Percentiles rank a stretch among this genome's conserved stretches.
Evolutionary conservation across 176 grass and related monocot genomes (phyloP).

Genomic region (Eleusine coracana): DNA sequence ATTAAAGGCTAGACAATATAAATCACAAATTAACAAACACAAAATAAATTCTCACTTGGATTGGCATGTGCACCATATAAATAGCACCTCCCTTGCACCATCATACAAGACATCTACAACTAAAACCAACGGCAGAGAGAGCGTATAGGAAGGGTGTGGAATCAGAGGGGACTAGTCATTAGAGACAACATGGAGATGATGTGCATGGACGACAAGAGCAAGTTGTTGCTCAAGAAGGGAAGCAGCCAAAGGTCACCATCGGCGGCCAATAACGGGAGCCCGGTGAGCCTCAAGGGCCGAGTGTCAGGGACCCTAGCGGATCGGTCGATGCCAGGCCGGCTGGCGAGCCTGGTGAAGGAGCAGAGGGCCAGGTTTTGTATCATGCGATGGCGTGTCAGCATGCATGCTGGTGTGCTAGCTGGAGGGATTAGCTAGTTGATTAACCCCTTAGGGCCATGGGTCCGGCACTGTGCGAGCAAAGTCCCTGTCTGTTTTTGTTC

Average conservation of each 20-base stretch:
- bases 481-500: too few species aligned
- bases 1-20: too few species aligned
- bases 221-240: conserved; percentile 41
- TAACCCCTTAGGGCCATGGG: too few species aligned
- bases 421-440: conserved; percentile 50
- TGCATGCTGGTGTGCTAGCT: conserved; percentile 75
- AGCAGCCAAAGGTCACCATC: background rate
- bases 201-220: conserved; percentile 54
- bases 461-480: too few species aligned
- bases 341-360: conserved; percentile 63
- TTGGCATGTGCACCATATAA: too few species aligned
- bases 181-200: conserved; percentile 46
- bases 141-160: background rate
- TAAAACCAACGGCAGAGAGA: too few species aligned
- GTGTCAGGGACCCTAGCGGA: conserved; percentile 4
- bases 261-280: background rate
- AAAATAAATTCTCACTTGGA: background rate
- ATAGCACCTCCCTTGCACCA: too few species aligned
- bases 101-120: too few species aligned
- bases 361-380: conserved; percentile 85
- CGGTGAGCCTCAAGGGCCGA: background rate
- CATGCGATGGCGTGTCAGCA: conserved; percentile 78
- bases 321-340: background rate
- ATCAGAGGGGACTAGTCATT: too few species aligned
- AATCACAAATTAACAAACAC: too few species aligned